phyloP scores from a whole-genome alignment of 2,329 filamentous ascomycete species.

The Tolypocladium capitatum region DNA sequence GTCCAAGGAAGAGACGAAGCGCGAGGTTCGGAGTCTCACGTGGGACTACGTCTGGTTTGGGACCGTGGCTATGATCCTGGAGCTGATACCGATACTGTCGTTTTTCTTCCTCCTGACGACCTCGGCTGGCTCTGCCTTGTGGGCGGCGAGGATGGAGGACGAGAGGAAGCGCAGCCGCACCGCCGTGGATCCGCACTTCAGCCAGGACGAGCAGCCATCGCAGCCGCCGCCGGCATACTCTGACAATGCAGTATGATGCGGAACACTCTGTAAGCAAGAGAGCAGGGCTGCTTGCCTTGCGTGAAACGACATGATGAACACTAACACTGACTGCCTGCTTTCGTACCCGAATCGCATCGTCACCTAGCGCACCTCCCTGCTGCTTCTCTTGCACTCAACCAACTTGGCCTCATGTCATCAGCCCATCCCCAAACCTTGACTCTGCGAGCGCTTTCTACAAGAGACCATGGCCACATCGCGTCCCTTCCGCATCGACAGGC shows the following conservation, averaged over 20 bases:
- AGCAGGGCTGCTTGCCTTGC: no score
- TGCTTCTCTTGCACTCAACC: not conserved
- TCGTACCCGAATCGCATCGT: not conserved
- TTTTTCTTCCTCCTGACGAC: conserved; percentile 90
- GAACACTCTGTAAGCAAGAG: no score
- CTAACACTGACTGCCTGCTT: not conserved
- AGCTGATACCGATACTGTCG: conserved; percentile 80
- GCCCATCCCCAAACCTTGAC: not conserved
- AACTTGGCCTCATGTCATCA: not conserved
- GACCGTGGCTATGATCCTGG: conserved; percentile 66
- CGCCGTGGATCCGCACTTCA: conserved; percentile 4
- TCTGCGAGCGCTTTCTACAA: not conserved
- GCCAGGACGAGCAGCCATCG: conserved; percentile 6
- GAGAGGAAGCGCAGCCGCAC: conserved; percentile 18
- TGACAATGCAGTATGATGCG: conserved; percentile 8
- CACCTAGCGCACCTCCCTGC: not conserved
- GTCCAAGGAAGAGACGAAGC: conserved; percentile 58
- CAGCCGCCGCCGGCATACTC: conserved; percentile 15
- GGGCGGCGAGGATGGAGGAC: conserved; percentile 68
- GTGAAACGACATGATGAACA: not conserved
- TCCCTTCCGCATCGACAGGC: not conserved
- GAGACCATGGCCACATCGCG: not conserved
- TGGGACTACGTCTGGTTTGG: conserved; percentile 95
- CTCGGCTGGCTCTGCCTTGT: conserved; percentile 71
- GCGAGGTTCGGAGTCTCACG: conserved; percentile 50